Conservation (phyloP, 495 filamentous ascomycete genomes). For the Penicillium salamii region DNA sequence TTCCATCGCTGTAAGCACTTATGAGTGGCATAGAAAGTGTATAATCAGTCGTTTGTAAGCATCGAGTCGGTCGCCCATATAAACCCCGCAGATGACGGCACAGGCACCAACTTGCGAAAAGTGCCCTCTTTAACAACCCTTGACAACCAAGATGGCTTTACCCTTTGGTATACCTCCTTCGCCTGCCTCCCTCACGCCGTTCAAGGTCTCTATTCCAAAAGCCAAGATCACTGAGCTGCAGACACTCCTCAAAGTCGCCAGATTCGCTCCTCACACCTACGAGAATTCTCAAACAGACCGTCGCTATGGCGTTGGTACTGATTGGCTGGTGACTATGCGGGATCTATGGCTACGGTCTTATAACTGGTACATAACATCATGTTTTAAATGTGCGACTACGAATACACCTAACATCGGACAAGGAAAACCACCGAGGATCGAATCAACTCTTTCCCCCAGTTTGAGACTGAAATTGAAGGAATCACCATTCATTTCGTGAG, state of each 20-base stretch:
- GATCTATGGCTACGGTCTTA: constrained; percentile 49
- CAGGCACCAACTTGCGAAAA: not conserved
- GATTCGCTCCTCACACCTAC: constrained; percentile 49
- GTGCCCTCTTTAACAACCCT: not conserved
- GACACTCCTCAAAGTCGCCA: constrained; percentile 48
- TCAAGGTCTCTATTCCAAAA: constrained; percentile 43
- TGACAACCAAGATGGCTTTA: constrained; percentile 18
- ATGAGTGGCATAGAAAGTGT: too few species aligned
- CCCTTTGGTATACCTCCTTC: constrained; percentile 30
- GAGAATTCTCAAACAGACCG: constrained; percentile 45
- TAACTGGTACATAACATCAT: constrained; percentile 34
- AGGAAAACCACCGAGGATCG: constrained; percentile 52
- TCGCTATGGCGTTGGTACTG: constrained; percentile 51
- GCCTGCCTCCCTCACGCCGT: constrained; percentile 28
- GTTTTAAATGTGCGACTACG: too few species aligned
- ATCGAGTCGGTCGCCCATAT: not conserved
- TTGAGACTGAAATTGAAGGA: constrained; percentile 47
- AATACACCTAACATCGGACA: too few species aligned
- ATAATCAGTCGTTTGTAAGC: constrained; percentile 1
- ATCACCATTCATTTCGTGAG: constrained; percentile 60
- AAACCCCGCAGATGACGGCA: constrained; percentile 1
- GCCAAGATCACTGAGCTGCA: constrained; percentile 45
- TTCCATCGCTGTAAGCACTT: too few species aligned
- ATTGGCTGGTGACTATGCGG: constrained; percentile 56
- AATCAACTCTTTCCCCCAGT: constrained; percentile 66